phyloP scores from a whole-genome alignment of 768 basidiomycete genomes.

The Auricularia cornea region DNA sequence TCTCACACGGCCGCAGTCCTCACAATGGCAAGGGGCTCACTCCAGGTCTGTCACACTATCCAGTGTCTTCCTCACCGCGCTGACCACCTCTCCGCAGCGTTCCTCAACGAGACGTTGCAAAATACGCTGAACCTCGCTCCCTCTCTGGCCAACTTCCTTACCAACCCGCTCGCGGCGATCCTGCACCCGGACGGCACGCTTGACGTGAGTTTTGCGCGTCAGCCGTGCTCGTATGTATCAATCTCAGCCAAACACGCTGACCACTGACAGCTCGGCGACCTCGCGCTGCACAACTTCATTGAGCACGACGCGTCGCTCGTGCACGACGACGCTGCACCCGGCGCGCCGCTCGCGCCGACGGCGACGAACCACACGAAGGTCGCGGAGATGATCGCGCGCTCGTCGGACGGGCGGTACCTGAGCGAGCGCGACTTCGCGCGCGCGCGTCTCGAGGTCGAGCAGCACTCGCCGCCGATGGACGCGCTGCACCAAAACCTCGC shows the following conservation, averaged over 20 bases:
- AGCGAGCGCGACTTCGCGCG: not conserved
- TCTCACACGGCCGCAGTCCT: not conserved
- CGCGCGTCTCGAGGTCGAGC: not conserved
- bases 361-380: not conserved
- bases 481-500: not conserved
- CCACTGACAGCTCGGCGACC: conserved; percentile 13
- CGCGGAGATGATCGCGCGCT: not conserved
- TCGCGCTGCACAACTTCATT: conserved; percentile 19
- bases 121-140: not conserved
- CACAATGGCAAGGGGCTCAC: not conserved
- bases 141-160: not conserved
- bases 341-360: conserved; percentile 14
- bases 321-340: conserved; percentile 15
- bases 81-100: not conserved
- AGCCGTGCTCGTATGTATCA: not conserved
- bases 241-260: not conserved
- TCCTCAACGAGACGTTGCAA: not conserved
- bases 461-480: not conserved
- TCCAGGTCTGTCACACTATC: not conserved
- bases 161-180: not conserved
- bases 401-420: not conserved
- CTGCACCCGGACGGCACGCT: not conserved
- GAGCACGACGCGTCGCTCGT: conserved; percentile 23
- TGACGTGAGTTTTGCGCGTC: not conserved
- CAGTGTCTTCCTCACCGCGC: not conserved